These are phyloP conservation scores for Herpetomonas tarakana DNA, from an alignment of 208 protist species.

Conservation along the genomic window DNA sequence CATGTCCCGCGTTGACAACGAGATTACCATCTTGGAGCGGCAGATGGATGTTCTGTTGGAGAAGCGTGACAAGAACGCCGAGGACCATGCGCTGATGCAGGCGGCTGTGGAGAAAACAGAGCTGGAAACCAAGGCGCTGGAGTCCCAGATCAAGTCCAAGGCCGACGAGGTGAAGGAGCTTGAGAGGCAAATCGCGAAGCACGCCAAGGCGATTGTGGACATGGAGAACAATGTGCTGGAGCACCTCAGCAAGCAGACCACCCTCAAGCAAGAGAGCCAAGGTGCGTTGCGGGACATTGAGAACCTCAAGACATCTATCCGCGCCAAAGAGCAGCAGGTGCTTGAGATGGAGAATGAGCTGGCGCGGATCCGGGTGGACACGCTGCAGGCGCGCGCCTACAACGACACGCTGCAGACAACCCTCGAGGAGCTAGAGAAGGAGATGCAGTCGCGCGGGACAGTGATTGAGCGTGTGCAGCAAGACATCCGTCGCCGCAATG, in stretches of 20 bases:
- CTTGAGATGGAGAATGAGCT: conserved; percentile 96
- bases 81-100: conserved; percentile 73
- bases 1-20: conserved; percentile 91
- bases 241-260: conserved; percentile 89
- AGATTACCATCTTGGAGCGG: conserved; percentile 85
- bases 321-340: conserved; percentile 92
- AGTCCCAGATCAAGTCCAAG: conserved; percentile 78
- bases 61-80: conserved; percentile 71
- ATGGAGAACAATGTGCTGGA: conserved; percentile 89
- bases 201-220: conserved; percentile 75
- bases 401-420: conserved; percentile 89
- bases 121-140: conserved; percentile 73
- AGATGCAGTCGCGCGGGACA: conserved; percentile 85
- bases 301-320: conserved; percentile 87
- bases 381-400: conserved; percentile 91
- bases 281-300: conserved; percentile 87
- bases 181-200: conserved; percentile 83
- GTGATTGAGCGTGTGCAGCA: conserved; percentile 94
- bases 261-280: conserved; percentile 92
- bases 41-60: conserved; percentile 86
- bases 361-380: conserved; percentile 93
- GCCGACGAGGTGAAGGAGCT: conserved; percentile 56
- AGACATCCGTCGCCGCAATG: conserved; percentile 93
- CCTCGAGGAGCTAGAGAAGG: conserved; percentile 85
- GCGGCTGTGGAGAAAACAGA: conserved; percentile 78